Evolutionary conservation across 106 monocot species (phyloP).

Genomic region (Platanthera zijinensis): DNA sequence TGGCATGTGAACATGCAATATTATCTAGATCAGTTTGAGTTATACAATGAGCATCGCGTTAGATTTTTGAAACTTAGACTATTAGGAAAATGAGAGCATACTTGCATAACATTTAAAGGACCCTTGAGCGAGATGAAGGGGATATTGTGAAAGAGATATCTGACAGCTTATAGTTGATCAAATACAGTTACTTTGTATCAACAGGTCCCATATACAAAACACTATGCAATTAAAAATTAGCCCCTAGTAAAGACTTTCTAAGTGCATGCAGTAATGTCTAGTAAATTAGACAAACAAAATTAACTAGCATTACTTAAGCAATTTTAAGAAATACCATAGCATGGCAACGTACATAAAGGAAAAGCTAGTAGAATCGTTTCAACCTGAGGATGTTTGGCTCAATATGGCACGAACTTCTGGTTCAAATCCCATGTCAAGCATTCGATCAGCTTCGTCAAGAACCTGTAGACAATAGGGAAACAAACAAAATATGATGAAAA

Average conservation of each 20-base stretch:
- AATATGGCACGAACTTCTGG: constrained; percentile 96
- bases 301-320: neutral
- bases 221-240: neutral
- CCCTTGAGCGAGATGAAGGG: no score
- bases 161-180: no score
- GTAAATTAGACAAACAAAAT: neutral
- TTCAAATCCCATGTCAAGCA: constrained; percentile 99
- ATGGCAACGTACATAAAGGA: neutral
- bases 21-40: no score
- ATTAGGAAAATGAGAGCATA: no score
- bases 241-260: neutral
- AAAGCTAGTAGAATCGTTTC: constrained; percentile 7
- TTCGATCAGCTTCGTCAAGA: constrained; percentile 98
- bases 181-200: neutral
- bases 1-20: no score
- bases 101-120: no score
- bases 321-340: neutral
- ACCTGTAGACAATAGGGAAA: constrained; percentile 29
- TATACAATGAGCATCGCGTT: no score
- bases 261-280: neutral
- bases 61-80: no score
- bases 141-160: no score
- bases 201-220: neutral
- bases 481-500: neutral
- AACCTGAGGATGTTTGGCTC: constrained; percentile 69